phyloP scores from a whole-genome alignment of 768 basidiomycete species.

The Rhizopogon vesiculosus region DNA sequence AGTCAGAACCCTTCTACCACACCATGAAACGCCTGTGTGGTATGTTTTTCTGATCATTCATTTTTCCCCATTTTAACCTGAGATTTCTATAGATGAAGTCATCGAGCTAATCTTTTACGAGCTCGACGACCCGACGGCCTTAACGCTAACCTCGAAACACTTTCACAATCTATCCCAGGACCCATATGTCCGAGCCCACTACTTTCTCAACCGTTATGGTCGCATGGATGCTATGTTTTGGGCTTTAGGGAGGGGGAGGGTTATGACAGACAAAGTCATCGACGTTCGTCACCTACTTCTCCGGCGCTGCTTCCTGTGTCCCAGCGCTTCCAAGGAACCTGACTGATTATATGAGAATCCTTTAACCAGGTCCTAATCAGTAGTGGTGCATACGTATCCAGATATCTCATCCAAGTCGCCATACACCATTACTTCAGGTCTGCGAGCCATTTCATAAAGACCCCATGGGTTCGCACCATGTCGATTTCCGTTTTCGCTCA shows the following conservation, averaged over 20 bases:
- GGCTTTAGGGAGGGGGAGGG: conserved; percentile 68
- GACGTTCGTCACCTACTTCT: conserved; percentile 46
- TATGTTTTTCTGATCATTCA: conserved; percentile 30
- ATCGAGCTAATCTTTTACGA: conserved; percentile 72
- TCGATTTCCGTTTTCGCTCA: conserved; percentile 56
- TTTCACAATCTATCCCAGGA: conserved; percentile 61
- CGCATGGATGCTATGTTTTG: conserved; percentile 65
- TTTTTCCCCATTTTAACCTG: conserved; percentile 7
- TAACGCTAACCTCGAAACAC: conserved; percentile 55
- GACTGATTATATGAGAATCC: conserved; percentile 22
- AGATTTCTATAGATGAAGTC: conserved; percentile 46
- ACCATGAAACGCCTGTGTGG: conserved; percentile 66
- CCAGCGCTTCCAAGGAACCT: conserved; percentile 5
- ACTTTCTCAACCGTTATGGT: conserved; percentile 74
- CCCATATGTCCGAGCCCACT: conserved; percentile 72
- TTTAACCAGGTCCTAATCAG: conserved; percentile 57
- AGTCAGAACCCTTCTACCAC: conserved; percentile 1
- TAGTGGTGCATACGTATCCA: conserved; percentile 74
- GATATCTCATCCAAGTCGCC: conserved; percentile 74
- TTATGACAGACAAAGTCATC: conserved; percentile 60
- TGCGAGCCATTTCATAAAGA: conserved; percentile 69
- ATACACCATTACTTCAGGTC: conserved; percentile 78
- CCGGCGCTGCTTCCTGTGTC: conserved; percentile 17
- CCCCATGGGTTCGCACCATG: conserved; percentile 66
- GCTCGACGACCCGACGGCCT: conserved; percentile 56